These are phyloP conservation scores for Lithospermum erythrorhizon DNA, from an alignment of 257 asterid genomes.

Conservation along the genomic window DNA sequence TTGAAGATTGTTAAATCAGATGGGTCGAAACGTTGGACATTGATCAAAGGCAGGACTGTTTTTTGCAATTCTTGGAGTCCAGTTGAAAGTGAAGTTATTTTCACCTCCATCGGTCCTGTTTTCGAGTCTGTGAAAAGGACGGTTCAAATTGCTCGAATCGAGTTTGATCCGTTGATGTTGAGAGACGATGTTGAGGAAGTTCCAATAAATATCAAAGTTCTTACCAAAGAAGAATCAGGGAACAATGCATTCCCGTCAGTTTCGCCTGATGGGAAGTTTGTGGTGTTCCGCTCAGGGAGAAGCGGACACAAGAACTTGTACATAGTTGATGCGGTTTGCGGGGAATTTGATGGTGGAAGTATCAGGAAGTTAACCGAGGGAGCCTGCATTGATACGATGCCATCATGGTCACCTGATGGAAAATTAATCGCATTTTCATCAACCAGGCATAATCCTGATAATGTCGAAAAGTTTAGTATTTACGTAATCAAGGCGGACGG, in stretches of 20 bases:
- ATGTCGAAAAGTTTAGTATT: conserved; percentile 35
- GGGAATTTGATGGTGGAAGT: conserved; percentile 47
- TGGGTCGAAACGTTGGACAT: conserved; percentile 57
- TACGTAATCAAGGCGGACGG: conserved; percentile 51
- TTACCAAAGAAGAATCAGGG: conserved; percentile 52
- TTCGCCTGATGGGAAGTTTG: conserved; percentile 63
- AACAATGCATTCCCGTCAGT: conserved; percentile 82
- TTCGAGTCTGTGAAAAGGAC: conserved; percentile 32
- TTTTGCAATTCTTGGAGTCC: conserved; percentile 72
- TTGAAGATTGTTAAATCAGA: conserved; percentile 48
- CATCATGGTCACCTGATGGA: conserved; percentile 86
- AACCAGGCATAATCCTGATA: conserved; percentile 46
- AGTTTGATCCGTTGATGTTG: conserved; percentile 31
- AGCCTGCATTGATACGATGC: conserved; percentile 87
- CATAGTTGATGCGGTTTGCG: conserved; percentile 49
- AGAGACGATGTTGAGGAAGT: conserved; percentile 20
- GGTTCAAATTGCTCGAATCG: conserved; percentile 67
- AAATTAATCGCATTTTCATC: conserved; percentile 71
- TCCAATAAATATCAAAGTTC: conserved; percentile 37
- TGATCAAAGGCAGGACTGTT: conserved; percentile 34
- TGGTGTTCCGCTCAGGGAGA: conserved; percentile 75
- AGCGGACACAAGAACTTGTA: conserved; percentile 68
- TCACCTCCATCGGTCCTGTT: conserved; percentile 64
- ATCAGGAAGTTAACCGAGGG: conserved; percentile 59
- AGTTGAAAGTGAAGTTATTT: conserved; percentile 42